Evolutionary conservation across 345 rosid genomes (phyloP), one percentile per base, ranked within the genome.

Genomic region (Moricandia arvensis): DNA sequence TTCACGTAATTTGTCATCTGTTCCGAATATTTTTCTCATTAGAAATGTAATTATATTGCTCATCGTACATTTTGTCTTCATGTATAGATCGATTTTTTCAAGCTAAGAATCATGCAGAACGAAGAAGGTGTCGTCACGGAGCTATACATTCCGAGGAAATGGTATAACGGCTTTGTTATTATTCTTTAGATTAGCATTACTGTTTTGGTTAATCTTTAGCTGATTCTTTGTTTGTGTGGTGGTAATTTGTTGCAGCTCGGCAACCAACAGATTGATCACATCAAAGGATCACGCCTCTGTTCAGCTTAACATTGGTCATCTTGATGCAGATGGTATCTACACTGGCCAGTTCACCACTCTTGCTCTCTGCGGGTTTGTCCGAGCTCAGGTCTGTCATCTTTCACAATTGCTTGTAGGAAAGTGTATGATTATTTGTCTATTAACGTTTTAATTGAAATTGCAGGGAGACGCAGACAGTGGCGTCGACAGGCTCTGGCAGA

Each of bases 71-170:
- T 37, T 38, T 30, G 41, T 6, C 9, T 55, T 8, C 17, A 16
- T 60, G 15, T 10, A 30, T 3, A 66, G 80, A 60, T 71, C 15
- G 16, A n/a, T n/a, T 66, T 58, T 58, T 35, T 15, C 1, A 60
- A 73, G 59, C 37, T 29, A 35, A n/a, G 59, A 59, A 61, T 7
- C 63, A 92, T 95, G 99, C 96, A 95, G 86, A 95, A 92, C 91
- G 97, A 95, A 26, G 97, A 90, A 74, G 98, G 97, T 2, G 84
- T 86, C 2, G 79, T 82, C 77, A 91, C 90, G 76, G 97, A 94
- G 77, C 92, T 94, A 6, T 91, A 89, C 87, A 90, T 89, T 82
- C 97, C 97, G 7, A 87, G 98, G 74, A 94, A 94, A 73, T 91
- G 97, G 97, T 94, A 81, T 29, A 3, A 31, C 2, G 31, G 35